phyloP scores from a whole-genome alignment of 164 flowering plant genomes.

The Vitis riparia region DNA sequence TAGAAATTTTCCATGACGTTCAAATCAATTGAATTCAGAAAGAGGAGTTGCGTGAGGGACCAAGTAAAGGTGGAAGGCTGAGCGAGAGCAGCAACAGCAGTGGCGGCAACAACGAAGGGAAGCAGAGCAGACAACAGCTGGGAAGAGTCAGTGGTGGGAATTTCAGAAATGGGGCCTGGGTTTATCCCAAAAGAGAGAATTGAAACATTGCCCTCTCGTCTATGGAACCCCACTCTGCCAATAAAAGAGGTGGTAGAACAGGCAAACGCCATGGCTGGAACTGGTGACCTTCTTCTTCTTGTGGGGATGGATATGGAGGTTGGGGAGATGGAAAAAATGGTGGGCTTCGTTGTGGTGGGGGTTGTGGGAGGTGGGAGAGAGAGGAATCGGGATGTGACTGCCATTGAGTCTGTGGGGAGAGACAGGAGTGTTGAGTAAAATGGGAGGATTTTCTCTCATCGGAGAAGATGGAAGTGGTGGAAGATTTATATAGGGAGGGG shows the following conservation, averaged over 20 bases:
- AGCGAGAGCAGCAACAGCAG: conserved; percentile 76
- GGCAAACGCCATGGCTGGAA: conserved; percentile 16
- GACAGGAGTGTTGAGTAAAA: no score
- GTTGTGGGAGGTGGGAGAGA: no score
- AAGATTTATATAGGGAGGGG: no score
- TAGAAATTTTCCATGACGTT: not conserved
- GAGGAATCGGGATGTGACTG: no score
- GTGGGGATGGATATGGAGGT: no score
- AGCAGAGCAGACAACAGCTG: conserved; percentile 76
- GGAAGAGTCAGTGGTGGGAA: conserved; percentile 44
- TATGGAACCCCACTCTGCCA: conserved; percentile 64
- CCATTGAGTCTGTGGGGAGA: no score
- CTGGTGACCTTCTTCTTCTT: no score
- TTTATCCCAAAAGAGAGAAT: conserved; percentile 48
- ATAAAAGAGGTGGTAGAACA: conserved; percentile 53
- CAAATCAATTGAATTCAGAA: not conserved
- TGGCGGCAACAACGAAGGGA: conserved; percentile 83
- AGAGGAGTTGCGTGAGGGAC: conserved; percentile 23
- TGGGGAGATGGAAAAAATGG: no score
- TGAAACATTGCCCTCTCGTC: conserved; percentile 59
- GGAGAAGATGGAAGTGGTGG: no score
- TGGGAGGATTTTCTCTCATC: no score
- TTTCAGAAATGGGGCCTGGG: conserved; percentile 17
- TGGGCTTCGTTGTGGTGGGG: no score
- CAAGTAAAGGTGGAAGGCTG: conserved; percentile 84